Conservation (phyloP, 352 stramenopile species). For the Globisporangium abappressorium region DNA sequence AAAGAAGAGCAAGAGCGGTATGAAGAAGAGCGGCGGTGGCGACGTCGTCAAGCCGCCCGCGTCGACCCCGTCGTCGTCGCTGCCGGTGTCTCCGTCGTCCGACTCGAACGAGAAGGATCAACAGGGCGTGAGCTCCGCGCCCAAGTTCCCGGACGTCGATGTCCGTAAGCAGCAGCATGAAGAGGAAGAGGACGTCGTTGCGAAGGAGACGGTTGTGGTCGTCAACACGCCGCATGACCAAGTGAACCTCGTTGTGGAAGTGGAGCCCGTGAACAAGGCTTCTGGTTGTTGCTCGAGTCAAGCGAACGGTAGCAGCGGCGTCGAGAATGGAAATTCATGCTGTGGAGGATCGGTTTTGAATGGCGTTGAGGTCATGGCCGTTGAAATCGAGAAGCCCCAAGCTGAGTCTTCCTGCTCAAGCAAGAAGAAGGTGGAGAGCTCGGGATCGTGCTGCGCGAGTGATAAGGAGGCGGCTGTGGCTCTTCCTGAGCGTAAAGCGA, state of each 20-base stretch:
- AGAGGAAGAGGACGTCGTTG: too few relatives aligned
- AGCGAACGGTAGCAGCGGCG: not conserved
- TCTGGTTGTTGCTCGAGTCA: slow-evolving; percentile 1
- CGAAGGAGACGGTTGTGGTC: not conserved
- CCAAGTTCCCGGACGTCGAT: not conserved
- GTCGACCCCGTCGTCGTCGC: slow-evolving; percentile 18
- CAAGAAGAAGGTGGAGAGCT: slow-evolving; percentile 2
- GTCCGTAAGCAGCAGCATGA: not conserved
- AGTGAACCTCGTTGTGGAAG: not conserved
- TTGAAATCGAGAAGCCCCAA: not conserved
- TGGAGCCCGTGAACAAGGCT: not conserved
- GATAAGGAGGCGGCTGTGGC: not conserved
- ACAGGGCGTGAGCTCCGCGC: too few relatives aligned
- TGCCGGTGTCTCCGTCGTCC: slow-evolving; percentile 21
- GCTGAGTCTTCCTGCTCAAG: slow-evolving; percentile 6
- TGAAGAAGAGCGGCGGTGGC: slow-evolving; percentile 15
- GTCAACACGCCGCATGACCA: not conserved
- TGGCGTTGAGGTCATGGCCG: not conserved
- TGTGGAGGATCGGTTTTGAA: not conserved
- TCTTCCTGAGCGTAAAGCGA: not conserved
- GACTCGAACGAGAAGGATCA: slow-evolving; percentile 1
- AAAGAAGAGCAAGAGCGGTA: slow-evolving; percentile 17
- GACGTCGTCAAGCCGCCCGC: slow-evolving; percentile 23
- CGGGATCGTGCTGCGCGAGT: slow-evolving; percentile 3
- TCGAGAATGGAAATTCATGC: not conserved